Conservation (phyloP, 2,329 filamentous ascomycete genomes). For the Orbilia oligospora region DNA sequence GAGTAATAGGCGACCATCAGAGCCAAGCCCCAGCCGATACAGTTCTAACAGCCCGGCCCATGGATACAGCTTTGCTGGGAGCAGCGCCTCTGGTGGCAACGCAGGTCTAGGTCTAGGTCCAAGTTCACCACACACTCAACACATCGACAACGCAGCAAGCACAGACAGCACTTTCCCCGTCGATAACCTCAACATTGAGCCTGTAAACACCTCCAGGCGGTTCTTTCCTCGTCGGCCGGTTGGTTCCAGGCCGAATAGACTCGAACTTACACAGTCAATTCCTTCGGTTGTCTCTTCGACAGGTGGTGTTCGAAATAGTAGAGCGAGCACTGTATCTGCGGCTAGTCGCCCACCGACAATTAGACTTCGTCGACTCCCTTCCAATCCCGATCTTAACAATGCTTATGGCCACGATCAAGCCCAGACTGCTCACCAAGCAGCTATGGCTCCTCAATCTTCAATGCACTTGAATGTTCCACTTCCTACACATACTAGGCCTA, state of each 20-base stretch:
- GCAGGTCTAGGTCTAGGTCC: not conserved
- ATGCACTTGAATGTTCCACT: conserved; percentile 35
- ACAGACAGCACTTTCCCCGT: conserved; percentile 6
- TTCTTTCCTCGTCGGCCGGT: conserved; percentile 54
- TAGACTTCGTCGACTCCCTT: conserved; percentile 55
- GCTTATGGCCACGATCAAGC: conserved; percentile 39
- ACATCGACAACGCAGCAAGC: conserved; percentile 8
- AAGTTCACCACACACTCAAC: conserved; percentile 10
- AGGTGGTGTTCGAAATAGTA: conserved; percentile 25
- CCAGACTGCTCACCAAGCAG: conserved; percentile 14
- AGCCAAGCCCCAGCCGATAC: conserved; percentile 27
- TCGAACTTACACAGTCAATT: conserved; percentile 40
- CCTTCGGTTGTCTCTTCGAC: conserved; percentile 50
- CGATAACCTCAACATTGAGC: conserved; percentile 32
- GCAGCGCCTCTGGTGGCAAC: not conserved
- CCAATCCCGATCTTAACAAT: conserved; percentile 48
- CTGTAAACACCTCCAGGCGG: conserved; percentile 20
- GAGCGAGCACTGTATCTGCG: conserved; percentile 45
- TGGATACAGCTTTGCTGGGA: not conserved
- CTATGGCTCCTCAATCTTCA: conserved; percentile 35
- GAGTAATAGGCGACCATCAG: conserved; percentile 34
- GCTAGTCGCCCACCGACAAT: conserved; percentile 53
- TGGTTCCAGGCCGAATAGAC: conserved; percentile 28
- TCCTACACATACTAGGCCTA: conserved; percentile 33
- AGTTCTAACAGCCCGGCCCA: conserved; percentile 1